Conservation (phyloP, 2,329 filamentous ascomycete species). For the Pseudogymnoascus sp. region DNA sequence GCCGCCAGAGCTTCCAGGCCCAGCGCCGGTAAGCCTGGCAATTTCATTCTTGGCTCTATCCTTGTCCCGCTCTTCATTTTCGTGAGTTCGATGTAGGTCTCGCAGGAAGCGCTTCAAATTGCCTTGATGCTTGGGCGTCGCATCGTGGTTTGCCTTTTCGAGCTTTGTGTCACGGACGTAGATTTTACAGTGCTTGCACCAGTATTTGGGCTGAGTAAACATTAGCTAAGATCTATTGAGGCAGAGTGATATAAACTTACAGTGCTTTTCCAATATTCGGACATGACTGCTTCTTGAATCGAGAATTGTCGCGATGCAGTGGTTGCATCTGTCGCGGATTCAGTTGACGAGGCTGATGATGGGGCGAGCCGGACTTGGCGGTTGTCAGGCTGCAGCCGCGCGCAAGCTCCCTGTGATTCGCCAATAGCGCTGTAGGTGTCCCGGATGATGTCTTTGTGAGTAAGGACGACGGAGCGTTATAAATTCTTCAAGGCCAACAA, state of each 20-base stretch:
- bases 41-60: constrained; percentile 78
- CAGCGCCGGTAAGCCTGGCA: constrained; percentile 73
- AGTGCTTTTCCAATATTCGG: constrained; percentile 98
- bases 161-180: constrained; percentile 90
- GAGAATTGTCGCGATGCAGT: not conserved
- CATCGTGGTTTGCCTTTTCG: constrained; percentile 82
- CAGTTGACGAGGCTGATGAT: constrained; percentile 7
- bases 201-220: constrained; percentile 66
- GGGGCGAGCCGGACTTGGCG: not conserved
- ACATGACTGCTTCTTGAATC: constrained; percentile 50
- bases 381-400: constrained; percentile 5
- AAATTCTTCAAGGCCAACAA: constrained; percentile 1
- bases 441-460: constrained; percentile 5
- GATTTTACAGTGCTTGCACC: constrained; percentile 93
- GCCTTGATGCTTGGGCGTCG: constrained; percentile 75
- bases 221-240: constrained; percentile 15
- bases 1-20: constrained; percentile 37
- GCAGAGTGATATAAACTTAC: constrained; percentile 33
- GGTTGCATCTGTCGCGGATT: not conserved
- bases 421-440: not conserved
- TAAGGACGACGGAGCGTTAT: not conserved
- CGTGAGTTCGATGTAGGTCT: constrained; percentile 77
- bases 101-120: constrained; percentile 83
- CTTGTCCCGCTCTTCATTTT: constrained; percentile 72
- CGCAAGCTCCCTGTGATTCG: constrained; percentile 6